Evolutionary conservation across 2,329 filamentous ascomycete genomes (phyloP), one percentile per base, ranked within the genome.

Genomic region (Xylaria sp.): DNA sequence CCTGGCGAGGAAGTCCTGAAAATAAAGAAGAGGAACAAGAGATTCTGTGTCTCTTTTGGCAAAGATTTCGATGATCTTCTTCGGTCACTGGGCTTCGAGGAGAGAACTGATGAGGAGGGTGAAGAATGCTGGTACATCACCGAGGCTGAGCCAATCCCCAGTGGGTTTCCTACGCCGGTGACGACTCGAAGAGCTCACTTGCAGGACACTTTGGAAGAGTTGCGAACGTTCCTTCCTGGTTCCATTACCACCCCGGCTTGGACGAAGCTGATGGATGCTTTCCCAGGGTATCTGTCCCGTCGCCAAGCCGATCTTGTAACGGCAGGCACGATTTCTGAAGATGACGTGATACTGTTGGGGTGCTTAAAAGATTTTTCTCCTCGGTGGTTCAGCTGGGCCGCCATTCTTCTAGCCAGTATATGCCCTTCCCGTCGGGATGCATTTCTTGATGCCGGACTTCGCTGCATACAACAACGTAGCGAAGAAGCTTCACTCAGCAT

Each of bases 21-120:
- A 59, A 88, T 89, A 44, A 86, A 86, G 1, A 85, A 85, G 63
- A 80, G 87, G 1, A 89, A 89, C 72, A 89, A 88, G 75, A 83
- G 84, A 15, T 89, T 89, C 64, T 79, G 80, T 31, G 84, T 88
- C 1, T 80, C 87, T 7, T 88, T 89, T 66, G 85, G 86, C 0
- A 80, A 81, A 4, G 82, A 84, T 3, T 86, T 85, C 60, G 83
- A 84, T 55, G 75, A 78, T 25, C 80, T 89, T 13, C 86, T 89
- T 72, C 78, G 78, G 15, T 81, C 81, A 13, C 78, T 89, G 4
- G 86, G 84, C 12, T 89, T 88, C 55, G 72, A 77, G 2, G 84
- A 87, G 73, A 76, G 79, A 2, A 63, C 77, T 1, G 73, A 82
- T 5, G 77, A 81, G 1, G 78, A 78, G 9, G 82, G 78, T 1